phyloP scores from a whole-genome alignment of 1,284 basidiomycete species.

The Trichosporon sp. region DNA sequence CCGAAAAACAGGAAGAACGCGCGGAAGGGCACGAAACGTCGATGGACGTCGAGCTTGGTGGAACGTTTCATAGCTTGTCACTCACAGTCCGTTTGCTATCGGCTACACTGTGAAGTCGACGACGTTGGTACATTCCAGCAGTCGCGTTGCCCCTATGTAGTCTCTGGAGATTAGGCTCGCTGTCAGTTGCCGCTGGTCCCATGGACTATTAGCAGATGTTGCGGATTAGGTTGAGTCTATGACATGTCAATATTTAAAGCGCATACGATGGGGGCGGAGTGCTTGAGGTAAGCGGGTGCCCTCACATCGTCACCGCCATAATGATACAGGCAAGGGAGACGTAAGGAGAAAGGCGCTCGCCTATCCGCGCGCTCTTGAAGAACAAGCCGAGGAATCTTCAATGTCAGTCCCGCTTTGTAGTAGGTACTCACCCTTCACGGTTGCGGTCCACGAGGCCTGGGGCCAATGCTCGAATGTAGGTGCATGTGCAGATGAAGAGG shows the following conservation, averaged over 20 bases:
- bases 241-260: background rate
- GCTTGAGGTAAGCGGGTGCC: background rate
- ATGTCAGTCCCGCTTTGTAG: background rate
- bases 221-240: background rate
- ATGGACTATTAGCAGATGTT: no score
- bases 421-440: slow-evolving; percentile 72
- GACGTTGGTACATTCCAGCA: no score
- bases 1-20: background rate
- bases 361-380: slow-evolving; percentile 88
- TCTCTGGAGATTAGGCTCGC: no score
- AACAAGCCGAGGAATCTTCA: slow-evolving; percentile 79
- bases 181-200: no score
- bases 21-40: background rate
- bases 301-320: slow-evolving; percentile 62
- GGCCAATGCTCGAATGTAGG: slow-evolving; percentile 83
- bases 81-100: no score
- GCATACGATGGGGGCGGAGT: background rate
- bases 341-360: slow-evolving; percentile 76
- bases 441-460: slow-evolving; percentile 88
- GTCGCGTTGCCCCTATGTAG: no score
- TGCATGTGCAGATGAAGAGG: slow-evolving; percentile 92
- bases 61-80: no score
- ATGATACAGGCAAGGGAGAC: slow-evolving; percentile 70
- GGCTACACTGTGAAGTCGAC: no score
- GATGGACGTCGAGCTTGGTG: background rate